phyloP scores from a whole-genome alignment of 495 filamentous ascomycete genomes.

The Coniosporium apollinis region DNA sequence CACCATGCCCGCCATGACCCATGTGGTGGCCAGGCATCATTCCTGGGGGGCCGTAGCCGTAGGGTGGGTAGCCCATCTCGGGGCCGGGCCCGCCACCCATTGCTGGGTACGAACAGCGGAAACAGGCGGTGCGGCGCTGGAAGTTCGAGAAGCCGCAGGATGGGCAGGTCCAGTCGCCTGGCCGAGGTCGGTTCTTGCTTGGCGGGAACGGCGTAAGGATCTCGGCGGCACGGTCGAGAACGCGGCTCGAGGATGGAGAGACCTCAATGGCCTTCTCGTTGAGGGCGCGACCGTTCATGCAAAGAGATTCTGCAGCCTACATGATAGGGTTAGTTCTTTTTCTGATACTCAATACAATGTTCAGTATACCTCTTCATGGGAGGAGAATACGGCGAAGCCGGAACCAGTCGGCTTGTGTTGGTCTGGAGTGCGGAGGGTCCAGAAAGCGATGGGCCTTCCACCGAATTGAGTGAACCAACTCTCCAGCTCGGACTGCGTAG shows the following conservation, averaged over 20 bases:
- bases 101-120: conserved; percentile 95
- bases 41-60: conserved; percentile 51
- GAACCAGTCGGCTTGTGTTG: conserved; percentile 97
- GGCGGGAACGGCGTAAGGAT: conserved; percentile 94
- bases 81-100: conserved; percentile 64
- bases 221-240: conserved; percentile 85
- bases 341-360: background rate
- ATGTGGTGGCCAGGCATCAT: conserved; percentile 77
- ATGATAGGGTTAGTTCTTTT: conserved; percentile 13
- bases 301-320: conserved; percentile 69
- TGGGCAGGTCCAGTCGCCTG: conserved; percentile 97
- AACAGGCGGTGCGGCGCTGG: conserved; percentile 93
- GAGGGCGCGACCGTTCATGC: conserved; percentile 95
- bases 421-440: conserved; percentile 93
- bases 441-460: conserved; percentile 96
- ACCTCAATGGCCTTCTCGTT: conserved; percentile 99
- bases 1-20: conserved; percentile 56
- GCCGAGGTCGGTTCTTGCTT: conserved; percentile 92
- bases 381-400: conserved; percentile 95
- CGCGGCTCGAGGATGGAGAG: conserved; percentile 85
- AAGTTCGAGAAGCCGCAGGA: conserved; percentile 89
- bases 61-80: conserved; percentile 44
- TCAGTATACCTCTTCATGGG: conserved; percentile 78
- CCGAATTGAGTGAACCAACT: conserved; percentile 99
- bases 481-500: conserved; percentile 93